These are phyloP conservation scores for Pseudozyma sp. DNA, from an alignment of 1,284 basidiomycete genomes.

Conservation along the genomic window DNA sequence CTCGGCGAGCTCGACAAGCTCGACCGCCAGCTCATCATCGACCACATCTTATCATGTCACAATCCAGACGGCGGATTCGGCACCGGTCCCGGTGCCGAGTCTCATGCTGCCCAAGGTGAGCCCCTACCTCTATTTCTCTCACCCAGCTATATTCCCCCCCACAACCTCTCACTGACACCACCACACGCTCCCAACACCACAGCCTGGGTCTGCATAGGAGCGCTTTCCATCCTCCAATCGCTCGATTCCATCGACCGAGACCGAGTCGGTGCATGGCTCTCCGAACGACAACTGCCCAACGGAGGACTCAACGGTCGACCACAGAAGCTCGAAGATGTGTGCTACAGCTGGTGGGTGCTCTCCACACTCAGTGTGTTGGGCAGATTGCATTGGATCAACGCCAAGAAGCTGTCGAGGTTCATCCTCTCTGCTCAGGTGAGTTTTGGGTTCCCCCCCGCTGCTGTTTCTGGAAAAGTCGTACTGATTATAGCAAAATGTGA, in stretches of 20 bases:
- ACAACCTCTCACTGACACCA: neutral
- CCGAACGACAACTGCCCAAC: slow-evolving; percentile 89
- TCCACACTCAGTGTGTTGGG: slow-evolving; percentile 86
- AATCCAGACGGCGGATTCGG: slow-evolving; percentile 99
- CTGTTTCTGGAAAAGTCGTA: neutral
- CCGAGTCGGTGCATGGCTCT: slow-evolving; percentile 88
- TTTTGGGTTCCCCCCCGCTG: neutral
- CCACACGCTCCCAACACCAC: neutral
- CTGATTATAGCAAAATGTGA: neutral
- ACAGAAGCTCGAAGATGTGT: slow-evolving; percentile 98
- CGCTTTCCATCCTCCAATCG: slow-evolving; percentile 85
- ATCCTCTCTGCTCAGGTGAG: slow-evolving; percentile 87
- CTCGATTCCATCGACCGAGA: slow-evolving; percentile 72
- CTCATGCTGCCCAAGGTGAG: slow-evolving; percentile 88
- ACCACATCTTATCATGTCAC: slow-evolving; percentile 80
- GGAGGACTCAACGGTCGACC: slow-evolving; percentile 95
- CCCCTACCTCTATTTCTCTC: neutral
- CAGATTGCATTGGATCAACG: slow-evolving; percentile 89
- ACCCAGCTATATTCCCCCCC: neutral
- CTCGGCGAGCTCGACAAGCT: slow-evolving; percentile 74
- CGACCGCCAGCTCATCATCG: slow-evolving; percentile 74
- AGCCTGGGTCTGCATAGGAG: slow-evolving; percentile 91
- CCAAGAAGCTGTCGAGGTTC: slow-evolving; percentile 81
- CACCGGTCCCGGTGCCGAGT: slow-evolving; percentile 83
- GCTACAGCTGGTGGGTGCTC: slow-evolving; percentile 97